A percentile compares a stretch with the other conserved stretches of the same genome.
phyloP scores from a whole-genome alignment of 495 filamentous ascomycete genomes.

The Trichoderma gamsii region DNA sequence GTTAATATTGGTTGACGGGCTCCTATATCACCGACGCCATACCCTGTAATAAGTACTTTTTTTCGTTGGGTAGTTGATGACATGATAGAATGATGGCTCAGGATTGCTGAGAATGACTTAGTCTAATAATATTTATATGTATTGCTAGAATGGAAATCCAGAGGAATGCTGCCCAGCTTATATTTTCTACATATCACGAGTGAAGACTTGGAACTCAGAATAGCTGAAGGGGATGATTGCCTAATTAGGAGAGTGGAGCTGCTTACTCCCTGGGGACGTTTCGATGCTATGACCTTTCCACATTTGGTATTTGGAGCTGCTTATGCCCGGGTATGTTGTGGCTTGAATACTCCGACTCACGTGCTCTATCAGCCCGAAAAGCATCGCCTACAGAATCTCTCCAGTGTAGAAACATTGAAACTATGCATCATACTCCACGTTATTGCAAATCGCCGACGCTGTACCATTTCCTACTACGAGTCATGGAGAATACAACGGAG shows the following conservation, averaged over 20 bases:
- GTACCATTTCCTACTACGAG: not conserved
- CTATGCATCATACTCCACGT: not conserved
- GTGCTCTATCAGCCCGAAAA: not conserved
- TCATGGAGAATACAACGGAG: not conserved
- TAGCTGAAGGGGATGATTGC: not conserved
- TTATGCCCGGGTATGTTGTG: not conserved
- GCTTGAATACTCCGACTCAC: not conserved
- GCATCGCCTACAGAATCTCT: not conserved
- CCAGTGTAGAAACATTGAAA: not conserved
- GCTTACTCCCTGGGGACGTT: not conserved
- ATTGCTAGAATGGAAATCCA: too few species aligned
- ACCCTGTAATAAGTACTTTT: slow-evolving; percentile 28
- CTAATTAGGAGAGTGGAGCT: not conserved
- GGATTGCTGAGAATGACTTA: too few species aligned
- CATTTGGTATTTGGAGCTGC: not conserved
- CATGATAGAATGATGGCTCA: too few species aligned
- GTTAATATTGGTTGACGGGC: not conserved
- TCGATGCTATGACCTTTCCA: not conserved
- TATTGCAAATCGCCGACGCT: not conserved
- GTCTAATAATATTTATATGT: too few species aligned
- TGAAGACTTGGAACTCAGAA: not conserved
- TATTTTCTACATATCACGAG: not conserved
- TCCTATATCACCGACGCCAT: not conserved
- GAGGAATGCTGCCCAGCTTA: not conserved
- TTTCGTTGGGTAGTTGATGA: slow-evolving; percentile 3